Base-by-base conservation (phyloP, 2,329 filamentous ascomycete species). In the Neofusicoccum parvum region DNA sequence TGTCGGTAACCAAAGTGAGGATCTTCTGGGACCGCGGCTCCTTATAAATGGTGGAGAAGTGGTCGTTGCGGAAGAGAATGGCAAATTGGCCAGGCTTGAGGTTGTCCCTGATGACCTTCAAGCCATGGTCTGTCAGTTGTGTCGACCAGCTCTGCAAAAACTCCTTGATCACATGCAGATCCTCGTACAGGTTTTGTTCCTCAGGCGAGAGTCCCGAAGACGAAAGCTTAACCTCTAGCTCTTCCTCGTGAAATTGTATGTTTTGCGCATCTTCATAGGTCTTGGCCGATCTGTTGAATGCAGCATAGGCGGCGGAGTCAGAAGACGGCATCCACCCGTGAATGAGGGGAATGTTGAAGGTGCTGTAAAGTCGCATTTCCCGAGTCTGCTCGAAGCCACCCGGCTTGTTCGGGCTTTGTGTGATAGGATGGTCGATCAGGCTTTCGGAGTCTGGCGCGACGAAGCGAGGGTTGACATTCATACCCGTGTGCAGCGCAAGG, bases 401-500 rank as follows among this genome's bases (percentile, higher is more conserved):
- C n/a, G 83, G 79, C 37, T 78, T 74, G 82, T 69, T 11, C 1
- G 46, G 6, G 11, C 34, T n/a, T 36, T 45, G 54, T 43, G 65
- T 14, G 37, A 59, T 51, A 69, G 66, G 72, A 76, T 60, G 50
- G 23, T 68, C 66, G 17, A 50, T 72, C 27, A 76, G 67, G 53
- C 75, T 76, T 41, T 83, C 82, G 2, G 82, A 56, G 3, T 70
- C 70, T 9, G 70, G 63, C 0, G 68, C 72, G 1, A 96, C 85
- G 69, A 97, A 95, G 20, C 91, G 88, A 2, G 95, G 95, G 69
- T 99, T 99, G 65, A 98, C 94, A 72, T 98, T 99, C 92, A 99
- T 97, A 43, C 95, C 95, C 0, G 94, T 98, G 71, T 97, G 92
- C 2, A 99, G 81, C 50, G 92, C 91, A 65, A 95, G 87, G 2